Evolutionary conservation across 2,329 filamentous ascomycete genomes (phyloP).

Genomic region (Hymenoscyphus salicellus): DNA sequence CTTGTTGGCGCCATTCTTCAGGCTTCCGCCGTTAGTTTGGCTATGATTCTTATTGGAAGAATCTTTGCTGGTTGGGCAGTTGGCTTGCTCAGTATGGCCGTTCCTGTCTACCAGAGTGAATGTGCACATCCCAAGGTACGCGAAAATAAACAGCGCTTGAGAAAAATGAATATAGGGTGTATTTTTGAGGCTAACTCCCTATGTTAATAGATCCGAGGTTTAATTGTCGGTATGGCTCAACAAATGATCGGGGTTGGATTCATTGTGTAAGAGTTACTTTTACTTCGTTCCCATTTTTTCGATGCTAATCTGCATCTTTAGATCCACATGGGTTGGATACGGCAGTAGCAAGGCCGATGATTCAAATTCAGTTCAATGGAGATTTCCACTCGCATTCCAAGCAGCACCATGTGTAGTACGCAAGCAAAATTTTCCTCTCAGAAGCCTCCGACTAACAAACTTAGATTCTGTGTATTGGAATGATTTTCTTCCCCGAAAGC

Average conservation of each 20-base stretch:
- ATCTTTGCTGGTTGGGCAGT: conserved; percentile 56
- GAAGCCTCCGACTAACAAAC: neutral
- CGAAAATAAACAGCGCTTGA: too few relatives aligned
- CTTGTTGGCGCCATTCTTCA: conserved; percentile 59
- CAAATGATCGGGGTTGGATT: conserved; percentile 64
- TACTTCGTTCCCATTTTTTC: neutral
- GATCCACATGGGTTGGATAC: conserved; percentile 59
- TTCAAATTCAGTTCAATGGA: conserved; percentile 26
- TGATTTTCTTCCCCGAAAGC: conserved; percentile 69
- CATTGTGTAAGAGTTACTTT: conserved; percentile 25
- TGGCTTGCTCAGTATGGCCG: conserved; percentile 60
- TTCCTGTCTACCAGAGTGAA: conserved; percentile 67
- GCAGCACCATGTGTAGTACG: conserved; percentile 61
- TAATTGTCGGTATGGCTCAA: conserved; percentile 60
- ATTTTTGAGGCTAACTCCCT: neutral
- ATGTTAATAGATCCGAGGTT: conserved; percentile 53
- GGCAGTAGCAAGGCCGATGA: conserved; percentile 36
- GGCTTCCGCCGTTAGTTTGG: conserved; percentile 52
- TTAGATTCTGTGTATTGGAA: conserved; percentile 54
- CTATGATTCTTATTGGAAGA: conserved; percentile 58
- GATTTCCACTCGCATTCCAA: conserved; percentile 49
- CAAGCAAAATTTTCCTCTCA: conserved; percentile 34
- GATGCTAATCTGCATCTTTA: conserved; percentile 38
- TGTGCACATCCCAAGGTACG: conserved; percentile 49
- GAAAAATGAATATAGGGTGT: neutral